Evolutionary conservation across 2,329 filamentous ascomycete genomes (phyloP).

Genomic region (Ceratocystis papillata): DNA sequence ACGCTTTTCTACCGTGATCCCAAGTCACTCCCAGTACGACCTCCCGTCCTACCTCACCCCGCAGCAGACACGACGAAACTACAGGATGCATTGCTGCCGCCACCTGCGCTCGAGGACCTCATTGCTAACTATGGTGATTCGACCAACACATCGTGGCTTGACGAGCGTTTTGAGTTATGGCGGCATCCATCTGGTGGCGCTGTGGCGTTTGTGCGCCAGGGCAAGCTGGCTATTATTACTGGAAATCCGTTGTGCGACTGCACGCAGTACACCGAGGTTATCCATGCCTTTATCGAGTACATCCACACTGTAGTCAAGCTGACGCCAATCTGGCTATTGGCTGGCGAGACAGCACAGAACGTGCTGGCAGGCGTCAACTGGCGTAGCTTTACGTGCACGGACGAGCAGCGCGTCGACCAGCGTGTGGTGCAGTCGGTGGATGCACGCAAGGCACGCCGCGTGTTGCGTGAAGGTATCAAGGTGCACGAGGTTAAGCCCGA

Average conservation of each 20-base stretch:
- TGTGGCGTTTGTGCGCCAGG: constrained; percentile 67
- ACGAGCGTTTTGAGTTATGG: constrained; percentile 81
- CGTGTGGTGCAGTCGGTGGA: constrained; percentile 50
- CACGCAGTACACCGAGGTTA: constrained; percentile 62
- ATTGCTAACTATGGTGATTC: constrained; percentile 94
- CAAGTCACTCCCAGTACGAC: constrained; percentile 64
- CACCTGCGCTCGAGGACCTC: constrained; percentile 63
- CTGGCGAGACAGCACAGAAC: constrained; percentile 66
- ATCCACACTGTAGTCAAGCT: constrained; percentile 57
- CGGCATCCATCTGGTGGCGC: constrained; percentile 68
- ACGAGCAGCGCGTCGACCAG: constrained; percentile 72
- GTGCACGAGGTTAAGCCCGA: constrained; percentile 62
- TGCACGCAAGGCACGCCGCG: constrained; percentile 65
- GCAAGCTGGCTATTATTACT: constrained; percentile 70
- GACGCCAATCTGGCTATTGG: constrained; percentile 81
- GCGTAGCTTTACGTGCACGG: constrained; percentile 78
- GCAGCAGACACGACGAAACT: constrained; percentile 63
- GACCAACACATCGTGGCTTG: constrained; percentile 86
- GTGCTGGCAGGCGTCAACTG: constrained; percentile 73
- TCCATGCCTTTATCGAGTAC: constrained; percentile 63
- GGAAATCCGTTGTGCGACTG: constrained; percentile 78
- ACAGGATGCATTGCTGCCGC: constrained; percentile 41
- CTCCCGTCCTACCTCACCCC: constrained; percentile 63
- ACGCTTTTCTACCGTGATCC: constrained; percentile 83
- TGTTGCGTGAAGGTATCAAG: constrained; percentile 74